phyloP scores from a whole-genome alignment of 2,329 filamentous ascomycete species.

The Scedosporium boydii region DNA sequence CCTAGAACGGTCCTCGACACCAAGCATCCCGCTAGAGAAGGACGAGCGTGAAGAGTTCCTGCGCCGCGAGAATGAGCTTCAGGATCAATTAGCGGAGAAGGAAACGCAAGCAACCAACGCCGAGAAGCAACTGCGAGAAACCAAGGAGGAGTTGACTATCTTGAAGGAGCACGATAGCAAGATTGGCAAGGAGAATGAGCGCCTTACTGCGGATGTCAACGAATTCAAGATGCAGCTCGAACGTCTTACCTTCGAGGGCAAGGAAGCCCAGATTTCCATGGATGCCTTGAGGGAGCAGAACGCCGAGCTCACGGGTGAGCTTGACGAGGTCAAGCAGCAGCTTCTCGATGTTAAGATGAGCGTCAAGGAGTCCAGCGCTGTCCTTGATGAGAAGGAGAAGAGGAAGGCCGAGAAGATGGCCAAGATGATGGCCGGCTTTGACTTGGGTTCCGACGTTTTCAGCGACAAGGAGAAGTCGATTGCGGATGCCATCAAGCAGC shows the following conservation, averaged over 20 bases:
- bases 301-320: conserved; percentile 76
- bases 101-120: conserved; percentile 71
- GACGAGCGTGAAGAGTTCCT: conserved; percentile 96
- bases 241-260: conserved; percentile 89
- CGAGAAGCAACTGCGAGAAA: conserved; percentile 72
- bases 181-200: conserved; percentile 83
- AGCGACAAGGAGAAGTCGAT: conserved; percentile 87
- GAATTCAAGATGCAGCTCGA: conserved; percentile 95
- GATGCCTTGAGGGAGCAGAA: conserved; percentile 96
- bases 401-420: conserved; percentile 99
- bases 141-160: conserved; percentile 75
- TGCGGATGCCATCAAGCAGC: conserved; percentile 70
- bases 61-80: conserved; percentile 88
- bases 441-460: conserved; percentile 85
- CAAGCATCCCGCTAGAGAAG: conserved; percentile 81
- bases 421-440: conserved; percentile 99
- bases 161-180: conserved; percentile 80
- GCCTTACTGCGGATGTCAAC: conserved; percentile 74
- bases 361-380: conserved; percentile 83
- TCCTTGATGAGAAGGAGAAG: conserved; percentile 93
- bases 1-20: conserved; percentile 75
- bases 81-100: conserved; percentile 91
- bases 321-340: conserved; percentile 94
- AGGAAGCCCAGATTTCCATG: conserved; percentile 96
- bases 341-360: conserved; percentile 94